Base-by-base conservation (phyloP, 805 yeast species). In the Blastobotrys peoriensis region DNA sequence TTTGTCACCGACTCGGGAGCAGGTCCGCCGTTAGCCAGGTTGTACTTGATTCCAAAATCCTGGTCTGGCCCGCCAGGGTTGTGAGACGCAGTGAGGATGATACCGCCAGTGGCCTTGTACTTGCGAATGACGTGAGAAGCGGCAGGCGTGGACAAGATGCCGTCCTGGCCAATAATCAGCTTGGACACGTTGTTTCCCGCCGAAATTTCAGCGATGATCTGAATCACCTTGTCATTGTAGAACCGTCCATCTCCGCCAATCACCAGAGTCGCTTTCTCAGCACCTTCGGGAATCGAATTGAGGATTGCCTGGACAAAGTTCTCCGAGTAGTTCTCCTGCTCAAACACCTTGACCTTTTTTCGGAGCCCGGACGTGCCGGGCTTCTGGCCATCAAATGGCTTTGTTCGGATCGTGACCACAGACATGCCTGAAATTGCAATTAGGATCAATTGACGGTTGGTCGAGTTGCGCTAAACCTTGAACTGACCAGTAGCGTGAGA, bases 301-400 rank as follows among this genome's bases (percentile, higher is more conserved):
- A 89, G 64, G 48, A 87, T 76, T 5, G 96, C 77, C 66, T 91
- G 98, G 54, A 93, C 76, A 68, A 91, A 91, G 71, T 93, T 91
- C 65, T 91, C 98, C 1, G 95, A 83, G 69, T 91, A 91, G 63
- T 86, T 70, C 9, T 73, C 70, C 57, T 79, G 80, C 67, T 86
- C 78, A 70, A 91, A 91, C 20, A 86, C 89, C 19, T 72, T 74
- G 36, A 91, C 95, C 69, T 83, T 88, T 73, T 91, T 91, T 60
- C 98, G 78, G 40, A 91, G 78, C 19, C 98, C 98, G 5, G 98
- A 91, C 18, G 98, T 91, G 30, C 98, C 98, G 9, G 98, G 98
- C 64, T 89, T 93, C 65, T 91, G 98, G 68, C 89, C 98, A 36
- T 67, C 73, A 65, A 78, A 91, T 0, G 96, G 81, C 9, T 74